A percentile compares a stretch with the other conserved stretches of the same genome.
These are phyloP conservation scores for Canna indica DNA, from an alignment of 176 grass and related monocot genomes.

Conservation along the genomic window DNA sequence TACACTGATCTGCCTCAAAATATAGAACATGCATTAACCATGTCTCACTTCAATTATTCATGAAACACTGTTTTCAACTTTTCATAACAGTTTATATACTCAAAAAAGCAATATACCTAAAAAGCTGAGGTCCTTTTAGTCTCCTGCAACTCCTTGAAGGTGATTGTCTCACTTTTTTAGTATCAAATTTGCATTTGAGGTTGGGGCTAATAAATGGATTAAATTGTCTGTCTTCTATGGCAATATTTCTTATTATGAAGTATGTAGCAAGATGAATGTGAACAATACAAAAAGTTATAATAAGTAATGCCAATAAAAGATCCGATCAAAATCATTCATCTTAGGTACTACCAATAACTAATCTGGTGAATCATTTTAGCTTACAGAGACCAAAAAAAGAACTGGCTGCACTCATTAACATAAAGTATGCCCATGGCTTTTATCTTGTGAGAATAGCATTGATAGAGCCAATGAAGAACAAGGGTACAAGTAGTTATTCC, in stretches of 20 bases:
- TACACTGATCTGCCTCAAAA: too few relatives aligned
- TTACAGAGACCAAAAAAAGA: not conserved
- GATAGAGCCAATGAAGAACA: not conserved
- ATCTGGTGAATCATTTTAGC: not conserved
- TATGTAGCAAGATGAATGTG: not conserved
- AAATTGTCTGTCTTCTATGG: too few relatives aligned
- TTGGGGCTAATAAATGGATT: too few relatives aligned
- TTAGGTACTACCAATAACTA: not conserved
- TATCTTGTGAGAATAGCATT: not conserved
- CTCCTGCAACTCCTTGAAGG: not conserved
- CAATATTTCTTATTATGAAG: too few relatives aligned
- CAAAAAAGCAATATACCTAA: not conserved
- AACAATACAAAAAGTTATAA: not conserved
- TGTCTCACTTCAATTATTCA: too few relatives aligned
- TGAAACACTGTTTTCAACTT: too few relatives aligned
- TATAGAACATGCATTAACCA: too few relatives aligned
- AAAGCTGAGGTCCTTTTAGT: not conserved
- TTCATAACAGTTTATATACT: not conserved
- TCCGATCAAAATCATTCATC: not conserved
- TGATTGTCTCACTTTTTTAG: not conserved
- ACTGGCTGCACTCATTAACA: not conserved
- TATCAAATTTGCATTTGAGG: too few relatives aligned
- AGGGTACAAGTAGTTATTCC: not conserved
- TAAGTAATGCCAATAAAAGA: not conserved
- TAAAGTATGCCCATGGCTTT: not conserved